Evolutionary conservation across 192 early-diverging fungal species (phyloP).

Genomic region (Mortierella antarctica): DNA sequence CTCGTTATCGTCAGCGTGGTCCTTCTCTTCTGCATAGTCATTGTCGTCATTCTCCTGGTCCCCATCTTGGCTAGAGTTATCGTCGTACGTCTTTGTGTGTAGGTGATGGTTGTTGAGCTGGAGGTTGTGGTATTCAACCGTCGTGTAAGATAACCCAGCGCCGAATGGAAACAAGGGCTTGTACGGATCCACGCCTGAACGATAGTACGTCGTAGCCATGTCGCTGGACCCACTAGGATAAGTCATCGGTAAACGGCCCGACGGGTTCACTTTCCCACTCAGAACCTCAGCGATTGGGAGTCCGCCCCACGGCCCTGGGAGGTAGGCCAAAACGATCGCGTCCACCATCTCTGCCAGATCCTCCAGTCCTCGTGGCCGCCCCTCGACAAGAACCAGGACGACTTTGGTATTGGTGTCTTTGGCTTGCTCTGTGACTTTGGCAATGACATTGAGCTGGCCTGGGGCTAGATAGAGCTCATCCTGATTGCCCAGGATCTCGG

Average conservation of each 20-base stretch:
- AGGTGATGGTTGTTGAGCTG: conserved; percentile 13
- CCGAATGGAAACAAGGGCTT: conserved; percentile 68
- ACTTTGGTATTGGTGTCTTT: conserved; percentile 40
- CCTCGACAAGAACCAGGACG: conserved; percentile 62
- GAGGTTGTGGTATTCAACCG: conserved; percentile 59
- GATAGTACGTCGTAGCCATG: conserved; percentile 50
- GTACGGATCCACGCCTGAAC: conserved; percentile 52
- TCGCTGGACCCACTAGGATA: conserved; percentile 64
- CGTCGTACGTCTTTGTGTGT: conserved; percentile 17
- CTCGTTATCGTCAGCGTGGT: background rate
- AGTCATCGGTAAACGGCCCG: conserved; percentile 67
- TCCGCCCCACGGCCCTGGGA: conserved; percentile 71
- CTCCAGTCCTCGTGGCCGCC: conserved; percentile 65
- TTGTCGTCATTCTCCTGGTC: background rate
- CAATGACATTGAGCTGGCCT: conserved; percentile 60
- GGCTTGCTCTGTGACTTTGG: conserved; percentile 38
- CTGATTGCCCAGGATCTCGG: conserved; percentile 69
- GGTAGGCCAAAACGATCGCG: conserved; percentile 61
- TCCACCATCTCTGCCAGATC: conserved; percentile 52
- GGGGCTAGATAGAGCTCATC: conserved; percentile 54
- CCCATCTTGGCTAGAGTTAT: background rate
- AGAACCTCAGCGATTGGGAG: conserved; percentile 67
- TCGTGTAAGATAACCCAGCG: conserved; percentile 64
- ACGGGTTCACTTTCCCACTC: conserved; percentile 66
- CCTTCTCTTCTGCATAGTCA: background rate